phyloP scores from a whole-genome alignment of 1,284 basidiomycete species.

The Caloboletus firmus region DNA sequence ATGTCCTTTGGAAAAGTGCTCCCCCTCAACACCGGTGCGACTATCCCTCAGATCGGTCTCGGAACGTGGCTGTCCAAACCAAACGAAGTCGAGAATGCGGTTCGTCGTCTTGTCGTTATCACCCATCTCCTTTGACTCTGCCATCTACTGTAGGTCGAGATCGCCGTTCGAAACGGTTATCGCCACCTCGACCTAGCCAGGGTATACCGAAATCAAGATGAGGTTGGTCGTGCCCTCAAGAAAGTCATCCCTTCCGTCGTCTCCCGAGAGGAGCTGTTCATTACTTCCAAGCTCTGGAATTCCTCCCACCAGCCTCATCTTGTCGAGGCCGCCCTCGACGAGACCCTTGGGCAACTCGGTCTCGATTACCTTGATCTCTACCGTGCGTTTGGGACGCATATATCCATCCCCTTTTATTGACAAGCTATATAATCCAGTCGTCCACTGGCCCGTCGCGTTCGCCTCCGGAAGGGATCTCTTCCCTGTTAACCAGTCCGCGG shows the following conservation, averaged over 20 bases:
- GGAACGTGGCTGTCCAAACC: slow-evolving; percentile 83
- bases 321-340: slow-evolving; percentile 73
- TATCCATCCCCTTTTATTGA: not conserved
- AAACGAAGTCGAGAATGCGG: slow-evolving; percentile 75
- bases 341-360: slow-evolving; percentile 71
- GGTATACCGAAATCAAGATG: slow-evolving; percentile 74
- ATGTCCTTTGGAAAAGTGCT: slow-evolving; percentile 62
- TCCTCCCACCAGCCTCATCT: slow-evolving; percentile 57
- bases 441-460: slow-evolving; percentile 90
- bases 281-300: slow-evolving; percentile 86
- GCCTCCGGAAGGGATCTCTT: slow-evolving; percentile 57
- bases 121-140: not conserved
- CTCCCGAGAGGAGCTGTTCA: slow-evolving; percentile 78
- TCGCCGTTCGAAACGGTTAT: slow-evolving; percentile 73
- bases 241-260: slow-evolving; percentile 80
- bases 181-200: slow-evolving; percentile 79
- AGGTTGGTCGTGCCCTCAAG: slow-evolving; percentile 70
- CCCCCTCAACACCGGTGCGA: slow-evolving; percentile 50
- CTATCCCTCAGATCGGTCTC: slow-evolving; percentile 73
- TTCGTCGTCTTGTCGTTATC: slow-evolving; percentile 36
- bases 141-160: slow-evolving; percentile 62
- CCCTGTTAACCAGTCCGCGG: slow-evolving; percentile 47
- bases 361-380: slow-evolving; percentile 81
- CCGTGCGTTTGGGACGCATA: slow-evolving; percentile 40
- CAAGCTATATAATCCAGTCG: slow-evolving; percentile 46